These are phyloP conservation scores for Aspergillus panamensis DNA, from an alignment of 495 filamentous ascomycete species.

Conservation along the genomic window DNA sequence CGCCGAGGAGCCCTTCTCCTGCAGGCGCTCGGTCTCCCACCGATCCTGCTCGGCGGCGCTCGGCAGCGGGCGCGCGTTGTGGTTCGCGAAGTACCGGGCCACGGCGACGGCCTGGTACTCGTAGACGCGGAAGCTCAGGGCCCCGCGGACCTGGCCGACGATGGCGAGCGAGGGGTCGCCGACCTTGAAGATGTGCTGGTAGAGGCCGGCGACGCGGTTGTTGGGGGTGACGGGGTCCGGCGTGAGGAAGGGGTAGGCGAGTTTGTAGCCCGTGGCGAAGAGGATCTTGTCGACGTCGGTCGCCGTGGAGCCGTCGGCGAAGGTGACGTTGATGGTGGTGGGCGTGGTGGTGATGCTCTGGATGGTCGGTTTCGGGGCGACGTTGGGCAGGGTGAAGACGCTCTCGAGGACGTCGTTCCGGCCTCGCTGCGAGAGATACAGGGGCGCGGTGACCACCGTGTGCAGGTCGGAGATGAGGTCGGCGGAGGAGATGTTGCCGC, in stretches of 20 bases:
- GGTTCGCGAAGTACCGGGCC: conserved; percentile 47
- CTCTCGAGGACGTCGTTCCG: conserved; percentile 21
- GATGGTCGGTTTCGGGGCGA: conserved; percentile 23
- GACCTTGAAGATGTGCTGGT: conserved; percentile 32
- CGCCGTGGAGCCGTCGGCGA: conserved; percentile 37
- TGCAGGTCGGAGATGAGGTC: conserved; percentile 30
- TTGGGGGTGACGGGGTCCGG: conserved; percentile 26
- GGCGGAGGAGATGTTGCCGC: conserved; percentile 30
- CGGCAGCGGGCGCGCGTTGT: conserved; percentile 30
- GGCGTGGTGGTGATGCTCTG: conserved; percentile 4
- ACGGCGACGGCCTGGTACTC: conserved; percentile 53
- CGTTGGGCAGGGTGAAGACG: conserved; percentile 26
- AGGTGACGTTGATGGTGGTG: conserved; percentile 17
- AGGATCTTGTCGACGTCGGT: conserved; percentile 47
- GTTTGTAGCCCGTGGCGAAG: conserved; percentile 50
- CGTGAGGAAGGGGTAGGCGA: conserved; percentile 42
- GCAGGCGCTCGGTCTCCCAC: conserved; percentile 46
- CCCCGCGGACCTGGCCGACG: conserved; percentile 42
- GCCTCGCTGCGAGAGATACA: conserved; percentile 25
- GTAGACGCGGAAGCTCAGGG: conserved; percentile 49
- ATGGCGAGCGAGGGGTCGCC: conserved; percentile 29
- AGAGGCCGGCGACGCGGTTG: conserved; percentile 29
- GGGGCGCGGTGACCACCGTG: conserved; percentile 21
- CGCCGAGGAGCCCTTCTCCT: conserved; percentile 37
- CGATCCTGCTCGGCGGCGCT: conserved; percentile 33